phyloP scores from a whole-genome alignment of 768 basidiomycete genomes.

The Pleurotus djamor region DNA sequence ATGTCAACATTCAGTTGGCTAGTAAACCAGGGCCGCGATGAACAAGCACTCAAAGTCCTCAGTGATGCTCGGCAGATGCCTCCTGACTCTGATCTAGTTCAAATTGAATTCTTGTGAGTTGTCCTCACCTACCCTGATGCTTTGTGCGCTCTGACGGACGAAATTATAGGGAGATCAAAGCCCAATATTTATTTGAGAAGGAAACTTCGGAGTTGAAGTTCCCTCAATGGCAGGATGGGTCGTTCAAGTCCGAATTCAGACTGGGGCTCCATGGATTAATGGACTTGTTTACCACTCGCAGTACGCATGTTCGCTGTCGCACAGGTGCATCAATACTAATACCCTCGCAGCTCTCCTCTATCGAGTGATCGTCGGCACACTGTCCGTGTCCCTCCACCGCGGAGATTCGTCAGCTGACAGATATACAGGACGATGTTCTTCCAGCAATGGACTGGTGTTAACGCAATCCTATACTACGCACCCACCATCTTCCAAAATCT shows the following conservation, averaged over 20 bases:
- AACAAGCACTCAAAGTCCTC: conserved; percentile 66
- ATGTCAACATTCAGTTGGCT: conserved; percentile 49
- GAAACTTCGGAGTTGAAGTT: conserved; percentile 55
- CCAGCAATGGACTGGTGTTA: conserved; percentile 82
- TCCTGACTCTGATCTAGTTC: conserved; percentile 60
- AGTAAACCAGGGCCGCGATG: conserved; percentile 74
- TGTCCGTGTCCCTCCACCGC: conserved; percentile 28
- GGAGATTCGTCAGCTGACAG: not conserved
- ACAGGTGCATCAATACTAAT: not conserved
- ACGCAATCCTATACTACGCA: conserved; percentile 76
- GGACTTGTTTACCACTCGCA: conserved; percentile 54
- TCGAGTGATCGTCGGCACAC: conserved; percentile 59
- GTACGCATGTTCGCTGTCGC: conserved; percentile 18
- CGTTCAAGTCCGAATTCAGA: conserved; percentile 53
- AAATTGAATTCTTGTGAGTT: conserved; percentile 70
- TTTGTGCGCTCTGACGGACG: not conserved
- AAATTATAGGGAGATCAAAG: conserved; percentile 59
- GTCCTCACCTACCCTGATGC: no score
- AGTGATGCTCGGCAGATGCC: conserved; percentile 56
- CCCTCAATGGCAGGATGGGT: conserved; percentile 66
- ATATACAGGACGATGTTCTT: conserved; percentile 65
- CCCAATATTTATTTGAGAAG: conserved; percentile 71
- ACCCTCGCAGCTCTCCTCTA: conserved; percentile 47
- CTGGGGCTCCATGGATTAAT: conserved; percentile 60
- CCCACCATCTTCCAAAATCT: conserved; percentile 65